Conservation (phyloP, 306 rosid species). For the Vachellia collinsii region DNA sequence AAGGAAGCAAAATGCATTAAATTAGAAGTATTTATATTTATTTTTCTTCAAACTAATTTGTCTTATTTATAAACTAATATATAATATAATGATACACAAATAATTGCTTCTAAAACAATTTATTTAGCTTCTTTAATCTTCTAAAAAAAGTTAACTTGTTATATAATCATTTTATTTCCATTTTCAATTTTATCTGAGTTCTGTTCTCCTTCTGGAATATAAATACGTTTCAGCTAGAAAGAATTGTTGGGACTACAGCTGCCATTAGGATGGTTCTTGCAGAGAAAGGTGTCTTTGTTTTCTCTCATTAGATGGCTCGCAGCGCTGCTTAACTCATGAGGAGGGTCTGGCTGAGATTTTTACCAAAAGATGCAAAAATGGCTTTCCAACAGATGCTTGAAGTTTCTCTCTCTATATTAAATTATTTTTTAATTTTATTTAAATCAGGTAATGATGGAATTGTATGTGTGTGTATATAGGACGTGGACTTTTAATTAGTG, state of each 20-base stretch:
- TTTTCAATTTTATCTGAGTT: neutral
- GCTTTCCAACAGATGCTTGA: constrained; percentile 9
- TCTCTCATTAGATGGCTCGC: constrained; percentile 35
- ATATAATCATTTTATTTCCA: neutral
- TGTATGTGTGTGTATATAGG: neutral
- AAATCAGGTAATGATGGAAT: neutral
- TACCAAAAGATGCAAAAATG: constrained; percentile 1
- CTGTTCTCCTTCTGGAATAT: neutral
- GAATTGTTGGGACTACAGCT: constrained; percentile 48
- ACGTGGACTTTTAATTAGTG: neutral
- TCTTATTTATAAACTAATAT: no score
- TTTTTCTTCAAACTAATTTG: no score
- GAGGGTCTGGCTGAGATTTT: neutral
- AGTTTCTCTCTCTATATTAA: neutral
- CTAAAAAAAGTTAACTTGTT: no score
- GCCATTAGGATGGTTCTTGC: constrained; percentile 48
- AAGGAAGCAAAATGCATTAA: no score
- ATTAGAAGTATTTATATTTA: no score
- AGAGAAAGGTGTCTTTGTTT: constrained; percentile 51
- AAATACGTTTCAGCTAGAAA: constrained; percentile 44
- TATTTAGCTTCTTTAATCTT: no score
- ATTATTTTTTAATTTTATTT: neutral
- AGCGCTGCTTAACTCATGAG: neutral
- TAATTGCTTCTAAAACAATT: no score
- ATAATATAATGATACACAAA: no score